Conservation (phyloP, 495 filamentous ascomycete species). For the Penicillium pancosmium region DNA sequence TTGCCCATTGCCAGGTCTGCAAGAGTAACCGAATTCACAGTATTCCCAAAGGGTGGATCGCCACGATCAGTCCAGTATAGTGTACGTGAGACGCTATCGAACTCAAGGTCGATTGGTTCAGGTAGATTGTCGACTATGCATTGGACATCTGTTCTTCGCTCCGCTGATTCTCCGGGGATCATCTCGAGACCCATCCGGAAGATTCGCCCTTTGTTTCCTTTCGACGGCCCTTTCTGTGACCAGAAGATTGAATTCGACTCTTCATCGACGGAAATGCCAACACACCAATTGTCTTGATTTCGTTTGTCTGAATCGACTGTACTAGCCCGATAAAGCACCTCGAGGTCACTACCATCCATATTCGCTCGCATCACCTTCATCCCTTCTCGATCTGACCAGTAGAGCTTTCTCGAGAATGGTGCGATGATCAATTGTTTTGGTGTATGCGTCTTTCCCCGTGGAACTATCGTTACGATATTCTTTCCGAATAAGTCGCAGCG, state of each 20-base stretch:
- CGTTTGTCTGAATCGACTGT: background rate
- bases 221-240: slow-evolving; percentile 10
- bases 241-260: slow-evolving; percentile 2
- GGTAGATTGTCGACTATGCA: slow-evolving; percentile 10
- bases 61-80: slow-evolving; percentile 21
- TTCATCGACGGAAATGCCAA: slow-evolving; percentile 13
- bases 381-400: slow-evolving; percentile 10
- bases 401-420: background rate
- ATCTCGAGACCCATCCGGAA: slow-evolving; percentile 6
- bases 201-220: slow-evolving; percentile 5
- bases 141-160: slow-evolving; percentile 7
- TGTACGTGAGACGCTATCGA: slow-evolving; percentile 4
- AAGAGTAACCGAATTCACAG: slow-evolving; percentile 11
- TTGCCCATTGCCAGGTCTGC: background rate
- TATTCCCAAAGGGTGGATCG: slow-evolving; percentile 14
- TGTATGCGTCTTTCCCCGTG: slow-evolving; percentile 7
- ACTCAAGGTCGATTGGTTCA: slow-evolving; percentile 18
- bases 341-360: slow-evolving; percentile 12
- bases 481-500: slow-evolving; percentile 4
- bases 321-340: slow-evolving; percentile 4
- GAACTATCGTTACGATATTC: slow-evolving; percentile 3
- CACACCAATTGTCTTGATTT: background rate
- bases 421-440: slow-evolving; percentile 11
- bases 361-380: slow-evolving; percentile 10
- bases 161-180: background rate